Evolutionary conservation across 305 asterid species (phyloP).

Genomic region (Solanum chacoense): DNA sequence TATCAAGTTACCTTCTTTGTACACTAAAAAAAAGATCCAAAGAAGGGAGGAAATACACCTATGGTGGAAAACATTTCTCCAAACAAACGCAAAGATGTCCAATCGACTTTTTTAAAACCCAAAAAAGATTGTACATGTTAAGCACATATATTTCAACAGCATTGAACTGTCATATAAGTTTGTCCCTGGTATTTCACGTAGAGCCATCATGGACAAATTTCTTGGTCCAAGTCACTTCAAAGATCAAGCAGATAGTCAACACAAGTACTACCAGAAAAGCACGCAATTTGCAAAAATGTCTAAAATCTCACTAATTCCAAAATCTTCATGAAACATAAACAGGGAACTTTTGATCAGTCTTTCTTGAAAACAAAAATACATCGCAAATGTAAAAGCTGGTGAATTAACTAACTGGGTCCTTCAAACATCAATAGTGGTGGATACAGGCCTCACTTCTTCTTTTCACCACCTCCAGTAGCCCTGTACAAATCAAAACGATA

Average conservation of each 20-base stretch:
- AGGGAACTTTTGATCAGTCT: neutral
- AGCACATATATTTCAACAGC: neutral
- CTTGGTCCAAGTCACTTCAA: neutral
- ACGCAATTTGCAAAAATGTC: neutral
- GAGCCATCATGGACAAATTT: neutral
- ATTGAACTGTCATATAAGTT: neutral
- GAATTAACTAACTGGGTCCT: neutral
- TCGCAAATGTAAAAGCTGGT: neutral
- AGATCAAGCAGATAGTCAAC: neutral
- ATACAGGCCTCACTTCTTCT: slow-evolving; percentile 51
- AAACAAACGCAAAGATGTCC: neutral
- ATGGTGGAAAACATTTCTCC: neutral
- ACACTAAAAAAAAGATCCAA: neutral
- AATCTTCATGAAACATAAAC: neutral
- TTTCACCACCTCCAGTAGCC: slow-evolving; percentile 88
- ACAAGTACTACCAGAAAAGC: neutral
- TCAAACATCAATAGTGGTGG: neutral
- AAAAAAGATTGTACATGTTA: neutral
- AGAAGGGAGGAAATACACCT: neutral
- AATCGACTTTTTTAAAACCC: neutral
- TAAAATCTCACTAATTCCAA: neutral
- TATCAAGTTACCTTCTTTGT: neutral
- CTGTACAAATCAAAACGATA: slow-evolving; percentile 20
- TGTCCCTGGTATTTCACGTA: neutral
- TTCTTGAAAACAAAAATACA: neutral